Base-by-base conservation (phyloP, 352 stramenopile genomes). In the Pythium periplocum region DNA sequence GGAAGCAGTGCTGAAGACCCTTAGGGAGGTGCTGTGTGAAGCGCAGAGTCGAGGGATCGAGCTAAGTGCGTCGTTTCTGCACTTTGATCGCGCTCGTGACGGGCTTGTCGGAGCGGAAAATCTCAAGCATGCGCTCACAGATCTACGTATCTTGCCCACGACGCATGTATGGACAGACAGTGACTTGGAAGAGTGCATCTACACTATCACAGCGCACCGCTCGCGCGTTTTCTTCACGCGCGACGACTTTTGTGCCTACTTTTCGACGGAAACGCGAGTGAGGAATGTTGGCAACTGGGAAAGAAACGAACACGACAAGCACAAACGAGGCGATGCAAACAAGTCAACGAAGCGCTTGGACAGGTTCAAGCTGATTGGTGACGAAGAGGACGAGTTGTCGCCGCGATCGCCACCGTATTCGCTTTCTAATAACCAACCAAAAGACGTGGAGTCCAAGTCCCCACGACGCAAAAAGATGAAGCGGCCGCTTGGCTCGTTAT, bases 191-290 rank as follows among this genome's bases (percentile, higher is more conserved):
- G 57, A 77, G 8, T 86, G 73, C 46, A 55, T 89, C 12, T 39
- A 57, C 17, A 36, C 42, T 34, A 57, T 89, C 40, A 76, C 69
- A 45, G 33, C 34, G 6, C 57, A 62, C 2, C 68, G 64, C 3
- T 86, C 75, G 34, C 68, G 75, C 34, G 50, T 44, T 0, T 84
- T 80, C 52, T 89, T 84, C 58, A 76, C 69, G 0, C 57, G 63
- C 3, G 61, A 83, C 12, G 78, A 89, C 45, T 89, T 89, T 47
- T 38, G 83, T 4, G 49, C 50, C 37, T 86, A 63, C 46, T 88
- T 77, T 34, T 43, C 32, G 5, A 44, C 45, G 33, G 32, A 41
- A 2, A 42, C 40, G 4, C 6, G n/a, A 11, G 48, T 32, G 9
- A 7, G 43, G 8, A 6, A 31, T 31, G 9, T 32, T 4, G 45